Conservation (phyloP, 2,329 filamentous ascomycete genomes). For the Colletotrichum siamense region DNA sequence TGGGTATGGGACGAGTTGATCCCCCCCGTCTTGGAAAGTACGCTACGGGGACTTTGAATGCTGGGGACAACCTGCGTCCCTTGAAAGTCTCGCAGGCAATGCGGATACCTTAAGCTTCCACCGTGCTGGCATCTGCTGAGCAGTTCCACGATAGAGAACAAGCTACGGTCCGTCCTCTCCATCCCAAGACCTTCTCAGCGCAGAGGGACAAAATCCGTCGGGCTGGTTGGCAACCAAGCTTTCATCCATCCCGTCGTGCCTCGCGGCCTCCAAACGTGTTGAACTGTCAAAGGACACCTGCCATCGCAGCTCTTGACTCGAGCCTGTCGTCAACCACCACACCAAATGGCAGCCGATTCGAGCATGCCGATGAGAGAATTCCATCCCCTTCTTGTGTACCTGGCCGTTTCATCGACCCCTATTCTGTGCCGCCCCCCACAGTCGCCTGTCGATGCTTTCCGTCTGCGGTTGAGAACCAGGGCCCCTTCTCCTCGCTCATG, state of each 20-base stretch:
- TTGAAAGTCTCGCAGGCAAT: not conserved
- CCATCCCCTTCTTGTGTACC: not conserved
- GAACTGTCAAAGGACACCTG: not conserved
- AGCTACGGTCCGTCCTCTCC: not conserved
- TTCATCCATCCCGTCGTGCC: not conserved
- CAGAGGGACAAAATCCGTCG: not conserved
- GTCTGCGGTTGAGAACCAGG: slow-evolving; percentile 3
- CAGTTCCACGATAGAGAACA: not conserved
- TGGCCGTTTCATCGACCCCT: slow-evolving; percentile 15
- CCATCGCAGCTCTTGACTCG: slow-evolving; percentile 20
- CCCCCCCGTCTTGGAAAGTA: not conserved
- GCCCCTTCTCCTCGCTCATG: not conserved
- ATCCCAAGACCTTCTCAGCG: not conserved
- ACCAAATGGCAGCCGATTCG: not conserved
- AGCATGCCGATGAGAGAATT: slow-evolving; percentile 11
- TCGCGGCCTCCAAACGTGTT: not conserved
- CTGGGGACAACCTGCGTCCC: not conserved
- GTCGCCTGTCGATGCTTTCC: slow-evolving; percentile 9
- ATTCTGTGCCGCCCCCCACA: not conserved
- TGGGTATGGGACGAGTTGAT: not conserved
- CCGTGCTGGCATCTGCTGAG: not conserved
- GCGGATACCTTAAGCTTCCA: not conserved
- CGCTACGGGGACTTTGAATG: not conserved
- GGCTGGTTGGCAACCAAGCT: not conserved
- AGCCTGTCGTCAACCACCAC: not conserved